Conservation (phyloP, 2,329 filamentous ascomycete species). For the Penicillium concentricum region DNA sequence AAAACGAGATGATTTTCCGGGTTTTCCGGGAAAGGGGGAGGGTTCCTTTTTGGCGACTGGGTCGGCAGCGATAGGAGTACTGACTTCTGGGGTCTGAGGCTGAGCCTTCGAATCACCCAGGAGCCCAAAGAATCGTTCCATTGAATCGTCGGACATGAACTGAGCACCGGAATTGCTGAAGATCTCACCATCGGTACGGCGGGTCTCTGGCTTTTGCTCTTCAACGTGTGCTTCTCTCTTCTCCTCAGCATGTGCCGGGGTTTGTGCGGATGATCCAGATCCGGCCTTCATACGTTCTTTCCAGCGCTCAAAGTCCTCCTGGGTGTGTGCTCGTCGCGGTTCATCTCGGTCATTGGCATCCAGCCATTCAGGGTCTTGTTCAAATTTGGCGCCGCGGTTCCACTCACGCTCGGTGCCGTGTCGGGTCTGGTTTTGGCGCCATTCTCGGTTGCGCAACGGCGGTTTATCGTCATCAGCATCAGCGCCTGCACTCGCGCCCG, state of each 20-base stretch:
- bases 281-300: conserved; percentile 85
- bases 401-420: conserved; percentile 54
- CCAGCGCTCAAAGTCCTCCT: conserved; percentile 91
- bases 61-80: conserved; percentile 38
- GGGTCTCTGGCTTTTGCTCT: conserved; percentile 39
- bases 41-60: conserved; percentile 45
- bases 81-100: conserved; percentile 40
- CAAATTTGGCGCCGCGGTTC: conserved; percentile 55
- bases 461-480: conserved; percentile 45
- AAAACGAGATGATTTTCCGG: conserved; percentile 75
- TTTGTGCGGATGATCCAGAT: conserved; percentile 34
- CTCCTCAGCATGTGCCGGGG: conserved; percentile 40
- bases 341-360: conserved; percentile 69
- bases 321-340: conserved; percentile 69
- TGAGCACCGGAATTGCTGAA: conserved; percentile 57
- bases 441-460: conserved; percentile 63
- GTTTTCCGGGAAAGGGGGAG: conserved; percentile 49
- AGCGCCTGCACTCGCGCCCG: conserved; percentile 10
- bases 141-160: conserved; percentile 63
- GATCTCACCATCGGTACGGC: conserved; percentile 50
- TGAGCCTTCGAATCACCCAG: conserved; percentile 51
- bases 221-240: conserved; percentile 43
- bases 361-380: conserved; percentile 89
- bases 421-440: conserved; percentile 51
- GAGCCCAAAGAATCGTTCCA: conserved; percentile 75